Conservation (phyloP, 495 filamentous ascomycete genomes). For the Penicillium samsonianum region DNA sequence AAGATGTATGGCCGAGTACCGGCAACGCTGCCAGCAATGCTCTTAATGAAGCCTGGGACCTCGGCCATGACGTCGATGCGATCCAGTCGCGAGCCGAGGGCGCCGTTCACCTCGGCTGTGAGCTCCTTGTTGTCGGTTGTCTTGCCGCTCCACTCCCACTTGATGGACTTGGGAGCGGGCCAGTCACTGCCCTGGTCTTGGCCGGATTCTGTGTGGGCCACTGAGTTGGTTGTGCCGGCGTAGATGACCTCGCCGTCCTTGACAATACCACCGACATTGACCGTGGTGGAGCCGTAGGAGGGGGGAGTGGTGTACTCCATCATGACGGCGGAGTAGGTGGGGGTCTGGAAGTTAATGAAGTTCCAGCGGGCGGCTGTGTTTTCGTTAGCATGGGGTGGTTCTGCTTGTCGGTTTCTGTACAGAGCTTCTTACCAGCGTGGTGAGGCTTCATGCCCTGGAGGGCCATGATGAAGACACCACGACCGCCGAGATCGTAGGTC, state of each 20-base stretch:
- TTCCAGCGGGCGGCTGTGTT: slow-evolving; percentile 81
- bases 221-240: slow-evolving; percentile 63
- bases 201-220: slow-evolving; percentile 65
- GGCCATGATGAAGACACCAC: slow-evolving; percentile 74
- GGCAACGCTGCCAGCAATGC: slow-evolving; percentile 78
- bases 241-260: slow-evolving; percentile 79
- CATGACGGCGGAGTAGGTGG: slow-evolving; percentile 80
- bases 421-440: slow-evolving; percentile 68
- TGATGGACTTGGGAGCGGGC: slow-evolving; percentile 78
- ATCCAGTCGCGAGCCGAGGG: slow-evolving; percentile 71
- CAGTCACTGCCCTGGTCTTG: slow-evolving; percentile 79
- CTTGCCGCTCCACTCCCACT: slow-evolving; percentile 77
- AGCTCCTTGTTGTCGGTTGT: slow-evolving; percentile 73
- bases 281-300: slow-evolving; percentile 86
- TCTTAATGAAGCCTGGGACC: slow-evolving; percentile 93
- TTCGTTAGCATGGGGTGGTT: slow-evolving; percentile 10
- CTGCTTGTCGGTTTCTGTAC: neutral
- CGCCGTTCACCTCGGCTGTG: slow-evolving; percentile 66
- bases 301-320: slow-evolving; percentile 98
- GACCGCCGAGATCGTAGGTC: slow-evolving; percentile 79
- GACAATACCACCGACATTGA: slow-evolving; percentile 79
- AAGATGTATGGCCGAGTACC: slow-evolving; percentile 98
- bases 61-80: slow-evolving; percentile 95
- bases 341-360: slow-evolving; percentile 87
- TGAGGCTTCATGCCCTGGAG: slow-evolving; percentile 99